phyloP scores from a whole-genome alignment of 306 rosid genomes.

The Sindora glabra region DNA sequence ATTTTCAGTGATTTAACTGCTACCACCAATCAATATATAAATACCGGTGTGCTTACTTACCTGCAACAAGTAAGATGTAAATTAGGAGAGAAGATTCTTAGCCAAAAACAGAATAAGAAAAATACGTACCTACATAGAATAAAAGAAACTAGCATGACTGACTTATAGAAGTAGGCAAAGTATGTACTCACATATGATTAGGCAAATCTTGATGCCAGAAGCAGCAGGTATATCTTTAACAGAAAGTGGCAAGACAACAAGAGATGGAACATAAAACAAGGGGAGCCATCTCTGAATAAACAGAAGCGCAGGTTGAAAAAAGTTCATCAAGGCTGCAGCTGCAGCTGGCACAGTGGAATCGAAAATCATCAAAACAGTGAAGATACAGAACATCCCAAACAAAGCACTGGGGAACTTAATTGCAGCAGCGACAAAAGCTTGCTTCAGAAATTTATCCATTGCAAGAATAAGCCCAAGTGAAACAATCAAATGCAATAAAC shows the following conservation, averaged over 20 bases:
- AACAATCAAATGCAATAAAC: conserved; percentile 48
- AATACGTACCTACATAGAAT: neutral
- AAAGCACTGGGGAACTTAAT: conserved; percentile 90
- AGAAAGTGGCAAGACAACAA: conserved; percentile 82
- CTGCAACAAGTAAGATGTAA: neutral
- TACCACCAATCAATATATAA: neutral
- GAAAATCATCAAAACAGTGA: conserved; percentile 54
- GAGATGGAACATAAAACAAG: conserved; percentile 81
- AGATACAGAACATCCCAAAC: conserved; percentile 95
- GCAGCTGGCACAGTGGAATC: conserved; percentile 64
- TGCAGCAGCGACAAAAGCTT: conserved; percentile 64
- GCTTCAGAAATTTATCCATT: conserved; percentile 49
- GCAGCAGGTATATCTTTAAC: conserved; percentile 79
- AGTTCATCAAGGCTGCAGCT: conserved; percentile 54
- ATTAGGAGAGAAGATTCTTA: neutral
- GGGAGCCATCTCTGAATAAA: conserved; percentile 97
- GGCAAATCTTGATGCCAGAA: conserved; percentile 76
- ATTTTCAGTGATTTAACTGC: too few relatives aligned
- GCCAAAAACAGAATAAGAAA: neutral
- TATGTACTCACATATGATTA: conserved; percentile 50
- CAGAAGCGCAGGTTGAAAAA: conserved; percentile 78
- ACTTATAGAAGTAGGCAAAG: neutral
- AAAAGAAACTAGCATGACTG: neutral
- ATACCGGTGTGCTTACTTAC: neutral
- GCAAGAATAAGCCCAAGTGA: conserved; percentile 73